Evolutionary conservation across 2,329 filamentous ascomycete genomes (phyloP).

Genomic region (Ophiocordyceps camponoti-leonardi): DNA sequence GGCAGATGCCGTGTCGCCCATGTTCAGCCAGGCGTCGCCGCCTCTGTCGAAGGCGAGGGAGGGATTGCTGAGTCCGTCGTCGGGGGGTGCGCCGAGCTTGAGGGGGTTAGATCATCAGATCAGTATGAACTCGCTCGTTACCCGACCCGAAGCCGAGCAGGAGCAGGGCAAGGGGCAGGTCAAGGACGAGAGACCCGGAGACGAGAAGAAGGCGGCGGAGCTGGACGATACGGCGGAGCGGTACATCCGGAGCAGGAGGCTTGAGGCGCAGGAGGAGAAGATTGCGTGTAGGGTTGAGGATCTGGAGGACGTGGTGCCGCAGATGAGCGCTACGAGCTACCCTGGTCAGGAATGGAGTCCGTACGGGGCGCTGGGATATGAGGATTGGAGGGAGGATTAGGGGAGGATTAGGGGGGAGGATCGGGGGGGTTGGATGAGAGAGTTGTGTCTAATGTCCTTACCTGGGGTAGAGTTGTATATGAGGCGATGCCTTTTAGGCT

Average conservation of each 20-base stretch:
- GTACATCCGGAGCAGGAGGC: slow-evolving; percentile 24
- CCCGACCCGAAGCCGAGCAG: neutral
- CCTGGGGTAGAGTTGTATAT: neutral
- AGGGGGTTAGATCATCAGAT: neutral
- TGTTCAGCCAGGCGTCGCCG: neutral
- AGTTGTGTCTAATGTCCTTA: neutral
- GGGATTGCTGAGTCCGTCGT: neutral
- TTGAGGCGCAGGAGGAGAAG: slow-evolving; percentile 34
- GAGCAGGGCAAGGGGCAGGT: neutral
- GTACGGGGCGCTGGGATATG: slow-evolving; percentile 19
- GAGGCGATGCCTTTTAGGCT: neutral
- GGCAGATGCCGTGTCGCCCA: neutral
- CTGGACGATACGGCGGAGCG: slow-evolving; percentile 25
- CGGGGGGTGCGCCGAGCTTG: neutral
- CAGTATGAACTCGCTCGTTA: neutral
- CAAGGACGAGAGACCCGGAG: no score
- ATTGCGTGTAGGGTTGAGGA: slow-evolving; percentile 24
- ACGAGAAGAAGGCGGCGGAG: slow-evolving; percentile 10
- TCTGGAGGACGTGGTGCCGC: slow-evolving; percentile 20
- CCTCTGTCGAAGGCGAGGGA: slow-evolving; percentile 1
- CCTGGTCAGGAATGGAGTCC: slow-evolving; percentile 57
- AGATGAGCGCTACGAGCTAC: slow-evolving; percentile 52
- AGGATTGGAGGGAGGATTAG: slow-evolving; percentile 10
- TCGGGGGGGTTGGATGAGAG: no score
- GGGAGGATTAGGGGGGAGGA: neutral